These are phyloP conservation scores for Nadsonia commutata DNA, from an alignment of 1,139 yeast species.

Conservation along the genomic window DNA sequence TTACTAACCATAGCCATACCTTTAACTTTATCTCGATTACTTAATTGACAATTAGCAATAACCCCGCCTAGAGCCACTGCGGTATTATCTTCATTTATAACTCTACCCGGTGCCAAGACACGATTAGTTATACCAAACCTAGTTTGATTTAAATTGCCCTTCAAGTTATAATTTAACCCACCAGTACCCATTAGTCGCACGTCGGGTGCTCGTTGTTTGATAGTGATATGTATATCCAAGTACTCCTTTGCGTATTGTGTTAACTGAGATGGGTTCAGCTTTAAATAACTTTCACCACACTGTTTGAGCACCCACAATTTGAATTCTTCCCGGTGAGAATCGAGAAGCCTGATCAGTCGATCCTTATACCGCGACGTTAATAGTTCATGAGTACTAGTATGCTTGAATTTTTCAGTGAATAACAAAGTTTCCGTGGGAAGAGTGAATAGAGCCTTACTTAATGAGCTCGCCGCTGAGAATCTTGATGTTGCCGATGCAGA, in stretches of 20 bases:
- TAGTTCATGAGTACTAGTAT: neutral
- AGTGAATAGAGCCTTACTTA: neutral
- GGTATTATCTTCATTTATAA: conserved; percentile 7
- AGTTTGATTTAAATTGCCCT: conserved; percentile 11
- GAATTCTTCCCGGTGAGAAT: neutral
- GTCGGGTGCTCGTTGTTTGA: neutral
- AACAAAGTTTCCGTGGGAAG: neutral
- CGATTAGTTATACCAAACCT: conserved; percentile 9
- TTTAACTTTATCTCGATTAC: neutral
- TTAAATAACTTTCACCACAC: neutral
- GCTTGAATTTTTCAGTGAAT: neutral
- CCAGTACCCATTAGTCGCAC: conserved; percentile 12
- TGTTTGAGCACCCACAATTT: neutral
- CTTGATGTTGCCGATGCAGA: neutral
- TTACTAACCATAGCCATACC: neutral
- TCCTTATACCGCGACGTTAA: neutral
- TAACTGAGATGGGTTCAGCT: neutral
- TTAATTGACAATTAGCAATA: conserved; percentile 4
- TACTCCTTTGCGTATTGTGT: neutral
- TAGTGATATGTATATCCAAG: neutral
- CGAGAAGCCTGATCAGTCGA: neutral
- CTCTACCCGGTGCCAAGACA: conserved; percentile 8
- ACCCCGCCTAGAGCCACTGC: conserved; percentile 11
- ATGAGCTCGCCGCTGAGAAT: neutral
- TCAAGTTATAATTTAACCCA: conserved; percentile 12